A percentile compares a stretch with the other conserved stretches of the same genome.
Conservation (phyloP, 2,329 filamentous ascomycete species). For the Sporothrix inflata region DNA sequence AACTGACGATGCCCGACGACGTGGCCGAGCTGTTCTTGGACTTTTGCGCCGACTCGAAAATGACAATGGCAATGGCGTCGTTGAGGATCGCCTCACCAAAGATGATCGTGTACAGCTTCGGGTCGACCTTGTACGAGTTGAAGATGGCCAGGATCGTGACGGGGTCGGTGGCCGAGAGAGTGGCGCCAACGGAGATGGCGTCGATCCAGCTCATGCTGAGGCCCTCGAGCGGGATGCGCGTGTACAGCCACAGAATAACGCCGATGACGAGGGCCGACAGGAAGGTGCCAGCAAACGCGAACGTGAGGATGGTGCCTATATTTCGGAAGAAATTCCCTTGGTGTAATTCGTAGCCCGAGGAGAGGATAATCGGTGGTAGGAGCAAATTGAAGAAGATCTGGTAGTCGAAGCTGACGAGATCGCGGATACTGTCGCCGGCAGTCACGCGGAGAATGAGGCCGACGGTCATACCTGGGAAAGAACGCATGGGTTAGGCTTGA, state of each 20-base stretch:
- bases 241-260: conserved; percentile 85
- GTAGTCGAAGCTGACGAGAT: conserved; percentile 94
- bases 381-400: conserved; percentile 99
- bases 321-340: conserved; percentile 99
- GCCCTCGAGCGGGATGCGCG: conserved; percentile 81
- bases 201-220: conserved; percentile 90
- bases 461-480: conserved; percentile 82
- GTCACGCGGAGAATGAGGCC: conserved; percentile 84
- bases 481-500: background rate
- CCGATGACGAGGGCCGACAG: conserved; percentile 96
- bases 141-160: conserved; percentile 98
- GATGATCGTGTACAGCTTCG: conserved; percentile 97
- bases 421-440: conserved; percentile 80
- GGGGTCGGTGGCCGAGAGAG: conserved; percentile 93
- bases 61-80: conserved; percentile 96
- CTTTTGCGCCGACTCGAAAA: conserved; percentile 96
- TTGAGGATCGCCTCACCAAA: conserved; percentile 98
- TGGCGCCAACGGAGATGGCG: conserved; percentile 94
- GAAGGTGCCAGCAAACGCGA: conserved; percentile 96
- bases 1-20: conserved; percentile 74
- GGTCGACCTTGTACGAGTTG: conserved; percentile 98
- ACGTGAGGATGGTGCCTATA: conserved; percentile 94
- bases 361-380: conserved; percentile 96
- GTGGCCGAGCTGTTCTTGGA: conserved; percentile 77
- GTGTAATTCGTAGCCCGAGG: conserved; percentile 95